Base-by-base conservation (phyloP, 768 basidiomycete genomes). In the Suillus cothurnatus region DNA sequence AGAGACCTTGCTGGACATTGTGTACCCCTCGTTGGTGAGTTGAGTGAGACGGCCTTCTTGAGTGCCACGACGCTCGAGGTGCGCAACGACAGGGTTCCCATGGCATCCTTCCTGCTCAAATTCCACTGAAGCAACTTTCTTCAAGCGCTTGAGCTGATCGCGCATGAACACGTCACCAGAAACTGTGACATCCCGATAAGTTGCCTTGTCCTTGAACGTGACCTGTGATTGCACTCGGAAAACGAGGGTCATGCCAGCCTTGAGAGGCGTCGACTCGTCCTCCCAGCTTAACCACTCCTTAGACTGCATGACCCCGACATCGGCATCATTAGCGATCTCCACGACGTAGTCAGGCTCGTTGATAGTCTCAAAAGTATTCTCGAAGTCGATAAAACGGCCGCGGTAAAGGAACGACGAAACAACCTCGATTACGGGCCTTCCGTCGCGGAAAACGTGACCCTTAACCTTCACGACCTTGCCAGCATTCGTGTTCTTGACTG, bases 221-320 rank as follows among this genome's bases (percentile, higher is more conserved):
- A 95, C 88, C 70, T 91, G 88, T 3, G 95, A 94, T 71, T 88
- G 87, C 67, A 92, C 83, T 67, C 92, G 92, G 93, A 99, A 97
- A 68, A 95, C 88, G 59, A 99, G 88, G 1, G 86, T 85, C 41
- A 90, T 90, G 28, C 96, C 95, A 9, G 91, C 85, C 50, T 86
- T 80, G 58, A 96, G 88, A 31, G 94, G 91, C 63, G 85, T 84
- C 7, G 87, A 81, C 52, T 93, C 88, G 71, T 97, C 90, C 61
- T 92, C 89, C 97, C 96, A 99, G 59, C 90, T 88, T 79, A 99
- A 95, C 97, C 97, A 99, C 74, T 97, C 93, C 81, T 99, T 99
- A 55, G 93, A 94, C 74, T 92, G 88, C 7, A 99, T 82, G 21
- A 99, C 94, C 49, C 94, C 96, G 68, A 98, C 89, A 38, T 85